Evolutionary conservation across 2,329 filamentous ascomycete species (phyloP), one percentile per base, ranked within the genome.

Genomic region (Aspergillus costaricaensis): DNA sequence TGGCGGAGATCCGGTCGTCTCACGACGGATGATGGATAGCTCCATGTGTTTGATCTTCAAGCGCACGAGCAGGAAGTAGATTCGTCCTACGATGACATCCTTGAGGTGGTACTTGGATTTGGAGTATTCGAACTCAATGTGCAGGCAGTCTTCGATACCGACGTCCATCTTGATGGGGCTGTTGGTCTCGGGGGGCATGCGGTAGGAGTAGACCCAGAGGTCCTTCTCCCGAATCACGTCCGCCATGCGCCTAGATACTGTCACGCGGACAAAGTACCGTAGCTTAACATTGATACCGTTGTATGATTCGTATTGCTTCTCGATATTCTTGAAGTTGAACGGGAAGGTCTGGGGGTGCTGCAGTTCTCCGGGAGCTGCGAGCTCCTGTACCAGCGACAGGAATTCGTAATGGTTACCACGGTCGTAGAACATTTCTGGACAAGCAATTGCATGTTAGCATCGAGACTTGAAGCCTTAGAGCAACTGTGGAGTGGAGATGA

Each of bases 21-120:
- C 95, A 69, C 96, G 85, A 67, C 96, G 86, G 76, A 99, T 99
- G 71, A 99, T 99, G 67, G 92, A 96, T 64, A 99, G 81, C 81
- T 99, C 95, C 95, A 99, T 99, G 79, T 99, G 95, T 81, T 98
- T 97, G 78, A 99, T 99, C 87, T 99, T 99, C 76, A 99, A 83
- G 72, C 95, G 88, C 63, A 99, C 95, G 52, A 99, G 85, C 68
- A 99, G 81, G 81, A 99, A 99, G 82, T 99, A 99, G 83, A 99
- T 99, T 68, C 96, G 86, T 60, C 95, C 95, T 58, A 99, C 95
- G 68, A 99, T 99, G 66, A 99, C 95, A 77, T 99, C 95, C 81
- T 99, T 99, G 61, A 99, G 86, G 73, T 99, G 95, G 79, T 99
- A 99, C 81, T 98, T 98, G 77, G 89, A 95, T 84, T 99, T 99